Conservation (phyloP, 768 basidiomycete species). For the Psilocybe azurescens region DNA sequence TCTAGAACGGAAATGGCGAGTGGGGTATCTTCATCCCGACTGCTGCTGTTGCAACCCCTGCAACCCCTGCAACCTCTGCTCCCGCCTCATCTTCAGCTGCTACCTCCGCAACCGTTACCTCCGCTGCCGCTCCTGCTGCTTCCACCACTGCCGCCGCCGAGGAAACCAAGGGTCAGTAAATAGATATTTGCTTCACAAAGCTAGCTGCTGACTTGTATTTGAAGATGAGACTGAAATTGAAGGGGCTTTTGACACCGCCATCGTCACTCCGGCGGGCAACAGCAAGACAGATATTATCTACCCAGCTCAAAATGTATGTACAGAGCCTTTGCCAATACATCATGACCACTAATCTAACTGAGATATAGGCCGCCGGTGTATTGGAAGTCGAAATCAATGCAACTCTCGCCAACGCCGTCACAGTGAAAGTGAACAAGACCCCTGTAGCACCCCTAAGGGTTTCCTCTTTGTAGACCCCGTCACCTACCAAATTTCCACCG, state of each 20-base stretch:
- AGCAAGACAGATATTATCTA: slow-evolving; percentile 18
- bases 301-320: no score
- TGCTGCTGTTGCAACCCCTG: neutral
- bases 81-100: no score
- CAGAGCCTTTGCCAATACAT: no score
- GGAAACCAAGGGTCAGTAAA: neutral
- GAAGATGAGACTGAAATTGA: slow-evolving; percentile 8
- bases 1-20: slow-evolving; percentile 12
- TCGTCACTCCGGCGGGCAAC: slow-evolving; percentile 15
- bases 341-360: neutral
- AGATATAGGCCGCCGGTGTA: slow-evolving; percentile 8
- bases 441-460: slow-evolving; percentile 16
- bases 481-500: slow-evolving; percentile 11
- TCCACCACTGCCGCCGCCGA: neutral
- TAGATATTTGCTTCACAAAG: no score
- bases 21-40: slow-evolving; percentile 20
- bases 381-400: slow-evolving; percentile 17
- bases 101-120: neutral
- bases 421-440: slow-evolving; percentile 10
- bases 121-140: neutral
- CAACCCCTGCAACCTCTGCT: neutral
- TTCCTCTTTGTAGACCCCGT: slow-evolving; percentile 20
- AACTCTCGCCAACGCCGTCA: slow-evolving; percentile 7
- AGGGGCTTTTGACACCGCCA: slow-evolving; percentile 12
- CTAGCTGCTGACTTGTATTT: no score